Evolutionary conservation across 177 flowering plant genomes (phyloP).

Genomic region (Vitis hybrid): DNA sequence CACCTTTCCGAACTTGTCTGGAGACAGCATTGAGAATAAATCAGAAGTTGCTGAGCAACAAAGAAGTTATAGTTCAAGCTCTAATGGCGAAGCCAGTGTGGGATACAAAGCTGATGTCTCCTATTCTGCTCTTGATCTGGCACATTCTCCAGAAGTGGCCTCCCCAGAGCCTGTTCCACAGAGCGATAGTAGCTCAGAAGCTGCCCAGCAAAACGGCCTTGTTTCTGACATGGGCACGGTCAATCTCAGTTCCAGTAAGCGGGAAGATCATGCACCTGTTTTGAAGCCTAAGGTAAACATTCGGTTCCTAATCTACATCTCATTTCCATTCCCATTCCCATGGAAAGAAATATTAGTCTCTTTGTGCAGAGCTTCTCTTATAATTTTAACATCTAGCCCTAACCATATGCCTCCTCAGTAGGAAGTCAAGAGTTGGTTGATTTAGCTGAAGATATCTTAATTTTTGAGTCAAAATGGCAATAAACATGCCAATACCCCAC

Average conservation of each 20-base stretch:
- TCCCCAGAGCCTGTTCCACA: background rate
- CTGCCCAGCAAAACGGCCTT: background rate
- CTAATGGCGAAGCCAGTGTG: background rate
- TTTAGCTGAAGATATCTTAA: too few species aligned
- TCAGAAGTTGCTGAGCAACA: constrained; percentile 6
- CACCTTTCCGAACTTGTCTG: background rate
- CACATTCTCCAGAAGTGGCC: background rate
- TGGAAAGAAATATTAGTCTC: background rate
- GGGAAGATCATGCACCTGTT: constrained; percentile 2
- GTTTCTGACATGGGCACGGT: background rate
- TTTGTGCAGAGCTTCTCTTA: too few species aligned
- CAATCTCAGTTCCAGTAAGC: constrained; percentile 3
- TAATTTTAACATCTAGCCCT: too few species aligned
- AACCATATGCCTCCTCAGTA: too few species aligned
- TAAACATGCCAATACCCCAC: too few species aligned
- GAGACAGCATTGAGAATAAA: background rate
- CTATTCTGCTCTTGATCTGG: background rate
- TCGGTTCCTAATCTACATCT: background rate
- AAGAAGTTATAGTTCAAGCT: background rate
- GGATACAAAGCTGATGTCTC: background rate
- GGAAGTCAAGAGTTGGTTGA: too few species aligned
- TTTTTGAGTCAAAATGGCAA: too few species aligned
- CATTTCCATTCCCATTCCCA: background rate
- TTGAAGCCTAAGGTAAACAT: constrained; percentile 14
- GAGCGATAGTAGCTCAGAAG: background rate